phyloP scores from a whole-genome alignment of 345 rosid genomes.

The Dipteronia sinensis region DNA sequence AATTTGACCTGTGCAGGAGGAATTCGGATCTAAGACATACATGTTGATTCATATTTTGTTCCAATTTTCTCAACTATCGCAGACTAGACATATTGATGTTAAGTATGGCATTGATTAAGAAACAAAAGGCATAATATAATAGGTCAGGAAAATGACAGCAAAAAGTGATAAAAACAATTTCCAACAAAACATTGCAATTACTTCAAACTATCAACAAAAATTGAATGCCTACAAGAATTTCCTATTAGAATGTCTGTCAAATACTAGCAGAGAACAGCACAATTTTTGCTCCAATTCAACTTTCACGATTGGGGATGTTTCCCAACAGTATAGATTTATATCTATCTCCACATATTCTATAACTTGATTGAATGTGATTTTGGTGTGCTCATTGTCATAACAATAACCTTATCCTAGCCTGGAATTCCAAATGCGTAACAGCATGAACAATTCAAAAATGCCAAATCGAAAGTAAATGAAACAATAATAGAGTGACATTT shows the following conservation, averaged over 20 bases:
- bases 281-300: neutral
- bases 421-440: neutral
- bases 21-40: neutral
- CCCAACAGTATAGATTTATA: neutral
- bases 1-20: constrained; percentile 49
- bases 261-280: neutral
- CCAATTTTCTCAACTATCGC: neutral
- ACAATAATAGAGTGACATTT: neutral
- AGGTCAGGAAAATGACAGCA: neutral
- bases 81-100: neutral
- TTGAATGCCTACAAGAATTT: neutral
- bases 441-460: neutral
- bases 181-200: neutral
- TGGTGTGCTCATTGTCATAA: neutral
- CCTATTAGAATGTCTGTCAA: neutral
- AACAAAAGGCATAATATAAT: neutral
- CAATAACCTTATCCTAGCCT: neutral
- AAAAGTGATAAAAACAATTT: neutral
- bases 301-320: neutral
- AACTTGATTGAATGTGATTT: neutral
- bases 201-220: neutral
- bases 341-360: neutral
- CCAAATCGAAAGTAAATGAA: neutral
- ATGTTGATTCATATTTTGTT: neutral
- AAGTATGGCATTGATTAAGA: neutral